Percentiles rank a stretch among this genome's conserved stretches.
Evolutionary conservation across 1,139 yeast genomes (phyloP).

Genomic region (Scheffersomyces titani): DNA sequence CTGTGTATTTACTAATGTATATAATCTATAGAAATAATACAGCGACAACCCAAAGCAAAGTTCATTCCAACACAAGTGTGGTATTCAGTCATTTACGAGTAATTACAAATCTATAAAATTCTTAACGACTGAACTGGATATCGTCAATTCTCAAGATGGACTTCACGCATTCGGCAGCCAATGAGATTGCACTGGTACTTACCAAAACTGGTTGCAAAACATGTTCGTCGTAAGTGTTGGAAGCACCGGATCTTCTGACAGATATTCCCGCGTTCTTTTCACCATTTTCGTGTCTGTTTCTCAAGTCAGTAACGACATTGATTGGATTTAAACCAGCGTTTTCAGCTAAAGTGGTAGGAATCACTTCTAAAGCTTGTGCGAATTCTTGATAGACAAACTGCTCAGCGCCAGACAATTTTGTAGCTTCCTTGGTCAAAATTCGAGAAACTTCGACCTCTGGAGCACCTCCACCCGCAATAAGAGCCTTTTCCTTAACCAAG

Average conservation of each 20-base stretch:
- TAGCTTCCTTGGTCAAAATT: slow-evolving; percentile 73
- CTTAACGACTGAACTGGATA: slow-evolving; percentile 59
- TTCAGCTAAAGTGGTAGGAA: slow-evolving; percentile 96
- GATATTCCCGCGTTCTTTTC: slow-evolving; percentile 95
- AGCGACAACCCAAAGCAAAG: neutral
- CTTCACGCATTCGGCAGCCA: slow-evolving; percentile 96
- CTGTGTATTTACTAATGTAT: neutral
- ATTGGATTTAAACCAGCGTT: slow-evolving; percentile 97
- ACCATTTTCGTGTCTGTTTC: slow-evolving; percentile 89
- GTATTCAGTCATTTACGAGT: neutral
- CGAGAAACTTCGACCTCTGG: slow-evolving; percentile 95
- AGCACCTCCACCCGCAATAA: slow-evolving; percentile 99
- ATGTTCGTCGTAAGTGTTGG: slow-evolving; percentile 90
- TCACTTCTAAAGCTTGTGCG: slow-evolving; percentile 93
- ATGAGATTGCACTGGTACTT: slow-evolving; percentile 86
- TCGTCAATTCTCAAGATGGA: slow-evolving; percentile 95
- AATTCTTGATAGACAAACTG: slow-evolving; percentile 94
- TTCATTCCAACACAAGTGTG: neutral
- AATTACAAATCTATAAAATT: neutral
- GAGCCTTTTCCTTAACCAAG: slow-evolving; percentile 88
- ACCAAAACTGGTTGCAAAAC: slow-evolving; percentile 96
- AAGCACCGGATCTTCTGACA: slow-evolving; percentile 90
- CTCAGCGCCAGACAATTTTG: slow-evolving; percentile 82
- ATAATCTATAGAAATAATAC: neutral
- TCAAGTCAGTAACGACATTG: slow-evolving; percentile 90